Evolutionary conservation across 305 asterid species (phyloP), one percentile per base, ranked within the genome.

Genomic region (Fraxinus sp.): DNA sequence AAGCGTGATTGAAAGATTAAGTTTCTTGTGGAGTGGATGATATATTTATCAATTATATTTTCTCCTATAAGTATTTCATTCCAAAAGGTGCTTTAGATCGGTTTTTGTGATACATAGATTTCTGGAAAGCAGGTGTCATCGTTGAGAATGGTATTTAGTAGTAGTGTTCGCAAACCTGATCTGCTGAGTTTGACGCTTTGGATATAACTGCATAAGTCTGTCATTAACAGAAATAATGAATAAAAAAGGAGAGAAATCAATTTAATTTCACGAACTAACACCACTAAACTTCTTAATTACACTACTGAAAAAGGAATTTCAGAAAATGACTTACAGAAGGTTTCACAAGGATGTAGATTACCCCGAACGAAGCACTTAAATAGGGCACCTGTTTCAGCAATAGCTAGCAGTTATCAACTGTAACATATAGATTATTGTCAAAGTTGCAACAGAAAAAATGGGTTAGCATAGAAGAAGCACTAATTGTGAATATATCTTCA

Each of bases 141-240:
- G 4, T 70, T 70, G 22, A 30, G 22, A 70, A 70, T 3, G 41
- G 22, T 70, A 70, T 26, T 11, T 28, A 28, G 75, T 13, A 30
- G 9, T 28, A 11, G 75, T 78, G 75, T 43, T 73, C 18, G 80
- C 93, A 24, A 43, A 93, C 99, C 97, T 96, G 99, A 89, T 96
- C 94, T 39, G 88, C 88, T 26, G 94, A 82, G 84, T 87, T 91
- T 73, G 98, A 89, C 81, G 90, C 95, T 83, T 80, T 87, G 3
- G 99, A 94, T 87, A 96, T 92, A 84, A 96, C 90, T 52, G 98
- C 97, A 75, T 90, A 96, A 35, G 97, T 94, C 99, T 96, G 95
- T 39, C 68, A 64, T 32, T 39, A 26, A 77, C 70, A 20, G 57
- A 73, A 79, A 28, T 5, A 75, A 49, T 4, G 30, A 75, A 73